These are phyloP conservation scores for Areca catechu DNA, from an alignment of 176 grass and related monocot species.

Conservation along the genomic window DNA sequence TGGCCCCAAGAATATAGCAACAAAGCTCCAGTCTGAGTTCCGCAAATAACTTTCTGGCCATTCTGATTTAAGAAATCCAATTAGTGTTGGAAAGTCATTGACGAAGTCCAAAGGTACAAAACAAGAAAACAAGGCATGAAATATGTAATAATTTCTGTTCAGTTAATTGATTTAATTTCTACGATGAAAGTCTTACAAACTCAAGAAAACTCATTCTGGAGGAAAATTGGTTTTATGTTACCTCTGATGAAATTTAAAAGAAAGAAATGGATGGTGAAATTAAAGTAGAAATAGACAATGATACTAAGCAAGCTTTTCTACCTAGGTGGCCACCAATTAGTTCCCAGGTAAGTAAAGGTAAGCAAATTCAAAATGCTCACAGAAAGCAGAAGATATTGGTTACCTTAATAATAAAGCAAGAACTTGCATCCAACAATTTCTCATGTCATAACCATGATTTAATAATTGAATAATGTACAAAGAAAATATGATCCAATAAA, in stretches of 20 bases:
- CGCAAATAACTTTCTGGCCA: constrained; percentile 71
- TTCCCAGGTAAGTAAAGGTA: too few species aligned
- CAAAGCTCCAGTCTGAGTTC: constrained; percentile 76
- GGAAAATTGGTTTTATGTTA: not conserved
- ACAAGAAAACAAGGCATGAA: too few species aligned
- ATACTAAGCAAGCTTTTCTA: too few species aligned
- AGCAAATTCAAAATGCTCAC: not conserved
- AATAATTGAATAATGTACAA: too few species aligned
- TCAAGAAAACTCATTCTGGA: not conserved
- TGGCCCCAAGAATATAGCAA: constrained; percentile 87
- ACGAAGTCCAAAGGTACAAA: too few species aligned
- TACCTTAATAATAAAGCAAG: too few species aligned
- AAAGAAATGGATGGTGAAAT: not conserved
- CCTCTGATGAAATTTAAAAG: not conserved
- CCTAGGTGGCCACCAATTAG: too few species aligned
- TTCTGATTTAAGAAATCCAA: constrained; percentile 16
- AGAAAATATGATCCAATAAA: too few species aligned
- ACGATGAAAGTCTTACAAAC: not conserved
- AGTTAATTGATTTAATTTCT: too few species aligned
- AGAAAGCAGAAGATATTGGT: not conserved
- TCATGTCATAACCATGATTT: too few species aligned
- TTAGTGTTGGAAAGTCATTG: not conserved
- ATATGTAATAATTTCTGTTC: too few species aligned
- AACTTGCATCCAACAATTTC: too few species aligned
- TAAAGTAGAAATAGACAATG: not conserved